phyloP scores from a whole-genome alignment of 2,329 filamentous ascomycete genomes.

The Alternaria postmessia region DNA sequence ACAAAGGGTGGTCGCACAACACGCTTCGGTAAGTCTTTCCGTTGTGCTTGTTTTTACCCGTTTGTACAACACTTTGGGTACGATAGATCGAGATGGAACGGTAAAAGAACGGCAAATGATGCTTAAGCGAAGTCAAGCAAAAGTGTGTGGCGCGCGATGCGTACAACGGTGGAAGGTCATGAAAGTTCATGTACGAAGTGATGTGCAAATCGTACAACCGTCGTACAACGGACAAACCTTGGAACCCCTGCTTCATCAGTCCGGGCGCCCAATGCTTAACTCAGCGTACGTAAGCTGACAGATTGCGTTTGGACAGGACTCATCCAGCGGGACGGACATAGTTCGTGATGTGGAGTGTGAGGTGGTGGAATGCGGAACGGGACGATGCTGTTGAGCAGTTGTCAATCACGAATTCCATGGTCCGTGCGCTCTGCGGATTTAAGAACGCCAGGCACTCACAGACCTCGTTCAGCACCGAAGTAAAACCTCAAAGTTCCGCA shows the following conservation, averaged over 20 bases:
- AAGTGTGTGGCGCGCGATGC: neutral
- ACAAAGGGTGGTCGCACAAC: neutral
- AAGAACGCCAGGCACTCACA: neutral
- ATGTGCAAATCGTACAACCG: conserved; percentile 4
- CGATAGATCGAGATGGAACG: neutral
- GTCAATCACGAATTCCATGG: neutral
- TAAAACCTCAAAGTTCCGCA: too few relatives aligned
- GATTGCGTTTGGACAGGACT: neutral
- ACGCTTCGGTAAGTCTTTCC: neutral
- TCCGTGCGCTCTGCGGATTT: neutral
- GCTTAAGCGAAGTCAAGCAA: neutral
- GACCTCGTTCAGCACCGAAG: neutral
- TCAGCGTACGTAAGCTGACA: neutral
- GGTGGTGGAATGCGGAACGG: neutral
- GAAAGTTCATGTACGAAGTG: neutral
- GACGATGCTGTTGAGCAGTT: neutral
- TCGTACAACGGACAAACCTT: neutral
- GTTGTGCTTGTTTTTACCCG: neutral
- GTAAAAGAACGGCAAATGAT: neutral
- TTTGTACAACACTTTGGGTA: neutral
- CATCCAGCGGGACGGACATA: neutral
- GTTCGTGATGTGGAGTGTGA: neutral
- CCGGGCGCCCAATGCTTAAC: neutral
- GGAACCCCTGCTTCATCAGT: neutral
- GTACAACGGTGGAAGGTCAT: conserved; percentile 1